Conservation (phyloP, 2,329 filamentous ascomycete species). For the Fusarium torreyae region DNA sequence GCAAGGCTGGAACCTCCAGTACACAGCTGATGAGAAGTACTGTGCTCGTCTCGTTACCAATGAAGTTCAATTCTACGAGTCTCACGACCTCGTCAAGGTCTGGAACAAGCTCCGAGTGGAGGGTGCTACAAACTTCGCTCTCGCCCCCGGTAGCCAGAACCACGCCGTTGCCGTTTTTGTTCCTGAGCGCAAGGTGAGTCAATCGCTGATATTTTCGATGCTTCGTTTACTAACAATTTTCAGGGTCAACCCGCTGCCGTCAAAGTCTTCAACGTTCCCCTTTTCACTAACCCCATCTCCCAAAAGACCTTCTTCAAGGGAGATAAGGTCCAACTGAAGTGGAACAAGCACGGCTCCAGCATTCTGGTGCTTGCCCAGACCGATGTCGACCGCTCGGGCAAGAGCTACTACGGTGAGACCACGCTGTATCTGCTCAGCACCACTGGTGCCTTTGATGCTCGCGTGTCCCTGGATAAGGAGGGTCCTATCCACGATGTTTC, state of each 20-base stretch:
- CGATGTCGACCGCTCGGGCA: conserved; percentile 97
- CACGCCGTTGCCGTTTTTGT: conserved; percentile 95
- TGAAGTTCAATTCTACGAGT: conserved; percentile 97
- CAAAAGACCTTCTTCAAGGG: conserved; percentile 99
- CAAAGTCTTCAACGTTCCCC: conserved; percentile 93
- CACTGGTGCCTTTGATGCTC: conserved; percentile 91
- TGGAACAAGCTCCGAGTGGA: conserved; percentile 97
- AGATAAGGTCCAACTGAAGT: conserved; percentile 98
- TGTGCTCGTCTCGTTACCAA: conserved; percentile 96
- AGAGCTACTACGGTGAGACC: conserved; percentile 99
- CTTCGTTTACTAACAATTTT: conserved; percentile 30
- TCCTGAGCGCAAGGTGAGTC: conserved; percentile 88
- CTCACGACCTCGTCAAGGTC: conserved; percentile 84
- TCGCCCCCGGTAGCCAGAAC: conserved; percentile 86
- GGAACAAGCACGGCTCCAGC: conserved; percentile 93
- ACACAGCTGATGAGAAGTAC: conserved; percentile 92
- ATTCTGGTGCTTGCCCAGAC: conserved; percentile 96
- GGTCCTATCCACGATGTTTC: conserved; percentile 97
- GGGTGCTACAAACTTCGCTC: conserved; percentile 88
- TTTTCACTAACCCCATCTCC: conserved; percentile 86
- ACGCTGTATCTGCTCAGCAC: conserved; percentile 95
- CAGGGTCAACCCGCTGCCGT: conserved; percentile 94
- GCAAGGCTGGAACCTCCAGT: conserved; percentile 97
- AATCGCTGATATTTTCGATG: not conserved
- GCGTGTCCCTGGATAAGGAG: conserved; percentile 94